Conservation (phyloP, 2,329 filamentous ascomycete genomes). For the Aspergillus sp. region DNA sequence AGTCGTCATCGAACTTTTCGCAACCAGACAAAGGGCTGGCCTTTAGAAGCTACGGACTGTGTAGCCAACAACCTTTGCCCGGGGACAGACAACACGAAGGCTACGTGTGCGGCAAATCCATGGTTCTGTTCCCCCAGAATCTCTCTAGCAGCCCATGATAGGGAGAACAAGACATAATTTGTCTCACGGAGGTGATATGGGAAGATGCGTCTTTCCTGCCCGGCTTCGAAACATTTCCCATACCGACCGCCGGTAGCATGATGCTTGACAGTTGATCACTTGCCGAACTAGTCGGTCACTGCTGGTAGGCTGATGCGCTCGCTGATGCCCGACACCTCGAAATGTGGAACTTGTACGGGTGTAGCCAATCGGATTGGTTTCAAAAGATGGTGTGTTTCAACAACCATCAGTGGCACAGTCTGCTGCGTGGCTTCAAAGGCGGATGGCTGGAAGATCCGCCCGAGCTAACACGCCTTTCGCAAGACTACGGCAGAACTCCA, state of each 20-base stretch:
- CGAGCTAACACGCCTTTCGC: slow-evolving; percentile 39
- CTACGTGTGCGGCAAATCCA: slow-evolving; percentile 3
- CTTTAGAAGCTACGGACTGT: not conserved
- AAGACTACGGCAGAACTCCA: slow-evolving; percentile 58
- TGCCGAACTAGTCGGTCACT: slow-evolving; percentile 31
- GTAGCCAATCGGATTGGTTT: slow-evolving; percentile 26
- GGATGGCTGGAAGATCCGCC: slow-evolving; percentile 52
- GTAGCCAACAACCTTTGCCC: not conserved
- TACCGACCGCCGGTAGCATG: not conserved
- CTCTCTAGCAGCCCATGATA: slow-evolving; percentile 7
- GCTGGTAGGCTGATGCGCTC: slow-evolving; percentile 55
- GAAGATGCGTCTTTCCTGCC: slow-evolving; percentile 3
- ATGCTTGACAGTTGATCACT: not conserved
- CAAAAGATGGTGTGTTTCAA: slow-evolving; percentile 26
- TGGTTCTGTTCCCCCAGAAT: slow-evolving; percentile 10
- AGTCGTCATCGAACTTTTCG: not conserved
- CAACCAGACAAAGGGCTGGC: not conserved
- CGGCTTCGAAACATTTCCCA: slow-evolving; percentile 1
- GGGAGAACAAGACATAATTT: not conserved
- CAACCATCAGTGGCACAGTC: slow-evolving; percentile 34
- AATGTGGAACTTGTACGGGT: slow-evolving; percentile 26
- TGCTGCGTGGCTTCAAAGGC: slow-evolving; percentile 29
- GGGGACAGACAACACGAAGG: not conserved
- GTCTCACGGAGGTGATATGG: not conserved
- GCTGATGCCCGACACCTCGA: slow-evolving; percentile 45